These are phyloP conservation scores for Paraphaeosphaeria minitans DNA, from an alignment of 2,329 filamentous ascomycete species.

Conservation along the genomic window DNA sequence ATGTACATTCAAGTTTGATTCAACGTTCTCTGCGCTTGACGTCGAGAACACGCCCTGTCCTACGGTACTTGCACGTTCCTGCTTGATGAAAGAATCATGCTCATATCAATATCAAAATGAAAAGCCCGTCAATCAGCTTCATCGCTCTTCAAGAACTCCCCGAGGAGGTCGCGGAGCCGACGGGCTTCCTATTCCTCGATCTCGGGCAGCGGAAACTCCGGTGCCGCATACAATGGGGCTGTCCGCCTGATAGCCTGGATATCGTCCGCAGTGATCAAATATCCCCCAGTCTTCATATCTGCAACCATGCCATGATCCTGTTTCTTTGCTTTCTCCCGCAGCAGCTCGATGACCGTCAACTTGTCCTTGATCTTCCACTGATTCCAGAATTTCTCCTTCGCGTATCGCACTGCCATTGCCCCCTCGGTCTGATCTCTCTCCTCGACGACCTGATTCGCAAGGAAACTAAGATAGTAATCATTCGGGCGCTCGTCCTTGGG, in stretches of 20 bases:
- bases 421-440: neutral
- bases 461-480: neutral
- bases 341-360: neutral
- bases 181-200: neutral
- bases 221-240: neutral
- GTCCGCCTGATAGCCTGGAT: neutral
- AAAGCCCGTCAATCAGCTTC: no score
- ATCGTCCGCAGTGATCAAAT: neutral
- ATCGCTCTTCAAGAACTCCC: neutral
- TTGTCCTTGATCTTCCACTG: constrained; percentile 1
- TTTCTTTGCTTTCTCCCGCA: neutral
- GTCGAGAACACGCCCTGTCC: neutral
- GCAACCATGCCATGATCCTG: neutral
- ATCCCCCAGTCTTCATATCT: neutral
- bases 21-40: no score
- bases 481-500: neutral
- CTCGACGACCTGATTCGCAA: neutral
- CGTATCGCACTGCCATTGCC: constrained; percentile 2
- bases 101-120: no score
- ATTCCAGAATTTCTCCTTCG: constrained; percentile 3
- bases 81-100: no score
- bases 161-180: neutral
- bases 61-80: no score
- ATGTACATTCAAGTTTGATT: no score
- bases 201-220: neutral